Percentiles rank a stretch among this genome's conserved stretches.
Conservation (phyloP, 1,284 basidiomycete genomes). For the Ustilago vetiveriae region DNA sequence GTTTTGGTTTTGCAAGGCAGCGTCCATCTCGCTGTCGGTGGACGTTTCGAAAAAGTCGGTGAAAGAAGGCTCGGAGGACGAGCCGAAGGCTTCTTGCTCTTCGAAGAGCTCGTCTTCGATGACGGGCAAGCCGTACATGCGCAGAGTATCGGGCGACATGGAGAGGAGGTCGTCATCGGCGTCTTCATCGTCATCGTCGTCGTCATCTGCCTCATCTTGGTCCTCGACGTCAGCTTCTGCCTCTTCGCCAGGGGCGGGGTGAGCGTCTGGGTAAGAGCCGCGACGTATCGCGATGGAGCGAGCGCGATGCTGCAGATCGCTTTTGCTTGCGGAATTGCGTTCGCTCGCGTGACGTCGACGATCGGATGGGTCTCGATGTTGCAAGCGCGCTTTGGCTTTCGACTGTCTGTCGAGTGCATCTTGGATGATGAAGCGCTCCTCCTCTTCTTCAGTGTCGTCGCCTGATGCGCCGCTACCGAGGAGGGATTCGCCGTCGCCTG, state of each 20-base stretch:
- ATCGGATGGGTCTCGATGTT: conserved; percentile 33
- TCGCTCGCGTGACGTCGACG: conserved; percentile 28
- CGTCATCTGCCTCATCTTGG: conserved; percentile 11
- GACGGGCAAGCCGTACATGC: conserved; percentile 51
- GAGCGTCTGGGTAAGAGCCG: background rate
- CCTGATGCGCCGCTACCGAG: conserved; percentile 63
- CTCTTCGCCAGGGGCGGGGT: conserved; percentile 24
- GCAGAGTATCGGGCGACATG: conserved; percentile 53
- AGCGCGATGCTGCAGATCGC: conserved; percentile 40
- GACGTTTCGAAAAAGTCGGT: conserved; percentile 65
- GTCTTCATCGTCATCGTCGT: conserved; percentile 33
- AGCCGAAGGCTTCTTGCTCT: conserved; percentile 62
- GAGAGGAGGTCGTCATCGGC: conserved; percentile 46
- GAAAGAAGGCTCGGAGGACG: conserved; percentile 64
- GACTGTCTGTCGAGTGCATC: conserved; percentile 53
- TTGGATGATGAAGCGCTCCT: conserved; percentile 62
- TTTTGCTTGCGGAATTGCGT: conserved; percentile 34
- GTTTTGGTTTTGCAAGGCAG: conserved; percentile 28
- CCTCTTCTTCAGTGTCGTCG: conserved; percentile 59
- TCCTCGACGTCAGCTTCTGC: conserved; percentile 41
- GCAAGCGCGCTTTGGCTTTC: conserved; percentile 32
- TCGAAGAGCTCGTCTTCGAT: conserved; percentile 63
- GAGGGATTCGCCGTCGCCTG: conserved; percentile 63
- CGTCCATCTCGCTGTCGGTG: conserved; percentile 46
- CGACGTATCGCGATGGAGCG: conserved; percentile 30